Evolutionary conservation across 139 green algal species (phyloP).

Genomic region (Tetradesmus obliquus): DNA sequence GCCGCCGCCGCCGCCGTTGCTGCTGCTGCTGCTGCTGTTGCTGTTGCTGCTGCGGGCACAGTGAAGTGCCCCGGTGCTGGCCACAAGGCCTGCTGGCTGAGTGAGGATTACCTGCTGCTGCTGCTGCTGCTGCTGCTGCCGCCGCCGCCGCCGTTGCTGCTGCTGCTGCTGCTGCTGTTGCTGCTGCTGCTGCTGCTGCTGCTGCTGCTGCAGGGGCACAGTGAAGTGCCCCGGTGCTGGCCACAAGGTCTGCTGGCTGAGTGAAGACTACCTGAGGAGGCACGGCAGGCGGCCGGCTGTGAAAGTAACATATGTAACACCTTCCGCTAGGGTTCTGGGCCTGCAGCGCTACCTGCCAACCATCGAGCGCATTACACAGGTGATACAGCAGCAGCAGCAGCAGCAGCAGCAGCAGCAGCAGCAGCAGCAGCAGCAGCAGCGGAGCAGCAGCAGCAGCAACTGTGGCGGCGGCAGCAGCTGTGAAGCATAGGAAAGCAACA

Average conservation of each 20-base stretch:
- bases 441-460: too few relatives aligned
- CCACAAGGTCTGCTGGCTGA: background rate
- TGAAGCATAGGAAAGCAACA: too few relatives aligned
- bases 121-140: background rate
- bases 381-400: background rate
- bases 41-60: too few relatives aligned
- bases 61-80: too few relatives aligned
- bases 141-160: background rate
- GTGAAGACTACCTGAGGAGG: constrained; percentile 16
- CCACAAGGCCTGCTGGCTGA: too few relatives aligned
- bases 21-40: too few relatives aligned
- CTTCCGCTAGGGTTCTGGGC: background rate
- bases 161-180: constrained; percentile 6
- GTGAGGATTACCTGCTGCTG: background rate
- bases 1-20: too few relatives aligned
- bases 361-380: background rate
- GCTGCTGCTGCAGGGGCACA: background rate
- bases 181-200: constrained; percentile 4
- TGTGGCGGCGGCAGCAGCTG: too few relatives aligned
- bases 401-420: background rate
- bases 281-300: constrained; percentile 3
- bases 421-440: too few relatives aligned
- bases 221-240: background rate
- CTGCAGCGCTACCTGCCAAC: constrained; percentile 18
- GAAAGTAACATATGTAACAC: background rate